Conservation (phyloP, 2,329 filamentous ascomycete species). For the Colletotrichum limetticola region DNA sequence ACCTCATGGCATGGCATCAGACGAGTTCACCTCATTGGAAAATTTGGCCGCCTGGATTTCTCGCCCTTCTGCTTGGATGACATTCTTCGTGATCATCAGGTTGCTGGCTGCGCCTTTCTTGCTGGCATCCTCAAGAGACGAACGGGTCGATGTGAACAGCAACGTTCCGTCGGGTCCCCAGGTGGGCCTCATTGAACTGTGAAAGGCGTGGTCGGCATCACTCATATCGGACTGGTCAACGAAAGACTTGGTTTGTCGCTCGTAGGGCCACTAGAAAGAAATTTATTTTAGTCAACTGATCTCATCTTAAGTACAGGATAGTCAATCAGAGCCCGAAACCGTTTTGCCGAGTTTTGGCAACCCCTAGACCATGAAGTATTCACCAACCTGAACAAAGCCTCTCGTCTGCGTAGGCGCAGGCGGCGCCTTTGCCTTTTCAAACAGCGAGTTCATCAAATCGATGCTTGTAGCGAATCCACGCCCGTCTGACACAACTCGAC, state of each 20-base stretch:
- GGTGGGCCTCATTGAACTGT: conserved; percentile 78
- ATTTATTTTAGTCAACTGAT: conserved; percentile 52
- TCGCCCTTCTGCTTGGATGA: conserved; percentile 70
- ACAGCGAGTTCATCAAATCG: conserved; percentile 95
- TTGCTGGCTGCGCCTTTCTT: conserved; percentile 54
- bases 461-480: conserved; percentile 87
- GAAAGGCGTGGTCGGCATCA: conserved; percentile 73
- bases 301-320: conserved; percentile 46
- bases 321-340: not conserved
- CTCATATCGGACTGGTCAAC: conserved; percentile 70
- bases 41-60: conserved; percentile 75
- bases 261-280: conserved; percentile 81
- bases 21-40: conserved; percentile 59
- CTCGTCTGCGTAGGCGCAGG: conserved; percentile 62
- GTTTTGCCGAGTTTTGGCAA: conserved; percentile 21
- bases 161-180: conserved; percentile 83
- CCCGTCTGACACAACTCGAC: conserved; percentile 55
- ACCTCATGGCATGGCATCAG: not conserved
- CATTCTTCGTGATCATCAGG: conserved; percentile 64
- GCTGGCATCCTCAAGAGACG: conserved; percentile 30
- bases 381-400: conserved; percentile 91
- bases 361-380: conserved; percentile 46
- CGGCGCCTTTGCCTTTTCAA: conserved; percentile 75
- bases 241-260: conserved; percentile 78
- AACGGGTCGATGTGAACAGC: conserved; percentile 60